A percentile compares a stretch with the other conserved stretches of the same genome.
Evolutionary conservation across 2,329 filamentous ascomycete genomes (phyloP).

Genomic region (Gaeumannomyces sp.): DNA sequence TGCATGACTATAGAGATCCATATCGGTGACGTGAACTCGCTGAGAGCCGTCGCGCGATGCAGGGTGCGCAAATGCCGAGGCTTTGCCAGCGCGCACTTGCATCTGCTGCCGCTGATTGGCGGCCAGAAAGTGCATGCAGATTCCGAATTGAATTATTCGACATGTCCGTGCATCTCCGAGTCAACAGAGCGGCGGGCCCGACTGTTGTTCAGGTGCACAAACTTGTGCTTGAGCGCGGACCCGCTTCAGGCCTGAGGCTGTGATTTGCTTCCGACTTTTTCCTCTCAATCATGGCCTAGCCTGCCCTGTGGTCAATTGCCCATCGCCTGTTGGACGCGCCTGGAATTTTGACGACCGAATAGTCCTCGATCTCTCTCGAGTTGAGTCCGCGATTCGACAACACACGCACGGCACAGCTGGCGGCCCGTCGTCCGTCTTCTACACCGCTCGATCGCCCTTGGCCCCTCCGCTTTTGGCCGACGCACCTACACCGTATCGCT

Average conservation of each 20-base stretch:
- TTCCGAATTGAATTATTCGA: background rate
- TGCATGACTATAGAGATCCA: background rate
- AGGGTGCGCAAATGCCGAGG: background rate
- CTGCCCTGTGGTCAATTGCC: background rate
- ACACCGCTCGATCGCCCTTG: background rate
- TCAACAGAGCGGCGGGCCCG: conserved; percentile 16
- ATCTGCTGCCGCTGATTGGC: background rate
- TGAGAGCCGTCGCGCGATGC: too few species aligned
- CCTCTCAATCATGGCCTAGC: background rate
- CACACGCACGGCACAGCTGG: background rate
- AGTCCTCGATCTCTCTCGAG: too few species aligned
- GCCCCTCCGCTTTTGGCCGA: conserved; percentile 7
- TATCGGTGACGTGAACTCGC: background rate
- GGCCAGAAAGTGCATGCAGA: background rate
- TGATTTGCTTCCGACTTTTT: background rate
- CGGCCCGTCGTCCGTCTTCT: background rate
- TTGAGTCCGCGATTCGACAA: background rate
- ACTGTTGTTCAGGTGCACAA: background rate
- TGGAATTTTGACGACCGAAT: background rate
- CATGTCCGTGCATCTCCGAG: conserved; percentile 21
- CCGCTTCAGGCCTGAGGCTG: background rate
- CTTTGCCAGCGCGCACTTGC: background rate
- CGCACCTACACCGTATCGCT: background rate
- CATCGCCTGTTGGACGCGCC: background rate
- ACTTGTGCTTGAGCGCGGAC: too few species aligned